A percentile compares a stretch with the other conserved stretches of the same genome.
Evolutionary conservation across 108 stramenopile genomes (phyloP).

Genomic region (Skeletonema tropicum): DNA sequence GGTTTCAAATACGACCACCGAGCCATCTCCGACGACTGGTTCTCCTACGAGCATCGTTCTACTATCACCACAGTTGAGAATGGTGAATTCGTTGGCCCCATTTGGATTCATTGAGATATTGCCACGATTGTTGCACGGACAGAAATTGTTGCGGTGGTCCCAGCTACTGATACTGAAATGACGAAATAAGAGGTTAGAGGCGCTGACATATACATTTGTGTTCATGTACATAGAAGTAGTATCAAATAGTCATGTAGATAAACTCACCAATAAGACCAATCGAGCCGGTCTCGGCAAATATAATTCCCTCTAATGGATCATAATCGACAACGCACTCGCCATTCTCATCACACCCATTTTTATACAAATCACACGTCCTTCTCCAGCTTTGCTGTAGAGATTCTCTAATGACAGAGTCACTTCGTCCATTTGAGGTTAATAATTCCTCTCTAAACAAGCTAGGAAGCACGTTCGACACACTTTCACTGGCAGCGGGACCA

Average conservation of each 20-base stretch:
- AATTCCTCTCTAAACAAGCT: slow-evolving; percentile 51
- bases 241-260: background rate
- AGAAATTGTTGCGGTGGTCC: slow-evolving; percentile 73
- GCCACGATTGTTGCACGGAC: too few relatives aligned
- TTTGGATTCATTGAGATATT: slow-evolving; percentile 52
- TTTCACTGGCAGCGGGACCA: slow-evolving; percentile 67
- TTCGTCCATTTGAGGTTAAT: slow-evolving; percentile 17
- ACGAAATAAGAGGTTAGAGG: too few relatives aligned
- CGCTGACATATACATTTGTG: too few relatives aligned
- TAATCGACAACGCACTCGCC: slow-evolving; percentile 72
- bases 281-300: background rate
- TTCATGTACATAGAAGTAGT: background rate
- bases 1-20: slow-evolving; percentile 60
- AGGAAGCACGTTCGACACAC: slow-evolving; percentile 60
- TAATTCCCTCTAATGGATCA: slow-evolving; percentile 36
- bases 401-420: slow-evolving; percentile 13
- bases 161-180: slow-evolving; percentile 48
- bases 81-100: slow-evolving; percentile 48
- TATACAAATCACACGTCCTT: slow-evolving; percentile 59
- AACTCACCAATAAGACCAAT: background rate
- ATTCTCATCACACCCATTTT: slow-evolving; percentile 58
- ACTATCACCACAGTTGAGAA: slow-evolving; percentile 84
- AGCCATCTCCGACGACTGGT: slow-evolving; percentile 16
- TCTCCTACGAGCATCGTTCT: slow-evolving; percentile 65
- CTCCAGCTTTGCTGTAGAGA: slow-evolving; percentile 62